Evolutionary conservation across 225 moss, liverwort and hornwort species (phyloP).

Genomic region (Pseudoscleropodium purum): DNA sequence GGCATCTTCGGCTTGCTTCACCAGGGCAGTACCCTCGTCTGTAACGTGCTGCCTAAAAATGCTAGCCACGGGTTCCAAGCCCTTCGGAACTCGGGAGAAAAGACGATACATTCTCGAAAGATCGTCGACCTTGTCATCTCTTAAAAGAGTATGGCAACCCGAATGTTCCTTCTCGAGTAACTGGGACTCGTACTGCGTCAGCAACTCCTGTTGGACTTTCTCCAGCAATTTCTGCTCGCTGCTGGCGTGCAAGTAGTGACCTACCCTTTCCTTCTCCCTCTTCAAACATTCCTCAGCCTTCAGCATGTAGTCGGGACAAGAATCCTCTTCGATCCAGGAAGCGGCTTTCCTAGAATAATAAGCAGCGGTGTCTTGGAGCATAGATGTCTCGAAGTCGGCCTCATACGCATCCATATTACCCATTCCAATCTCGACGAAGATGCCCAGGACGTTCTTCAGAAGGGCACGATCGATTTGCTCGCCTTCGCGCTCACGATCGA

Average conservation of each 20-base stretch:
- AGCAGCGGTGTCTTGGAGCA: slow-evolving; percentile 87
- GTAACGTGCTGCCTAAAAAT: slow-evolving; percentile 97
- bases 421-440: slow-evolving; percentile 99
- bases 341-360: slow-evolving; percentile 94
- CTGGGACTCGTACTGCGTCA: slow-evolving; percentile 84
- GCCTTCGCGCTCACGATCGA: slow-evolving; percentile 92
- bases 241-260: slow-evolving; percentile 90
- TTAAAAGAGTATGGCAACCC: slow-evolving; percentile 75
- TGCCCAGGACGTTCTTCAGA: slow-evolving; percentile 90
- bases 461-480: slow-evolving; percentile 99
- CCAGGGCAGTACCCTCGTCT: slow-evolving; percentile 88
- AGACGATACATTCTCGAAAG: slow-evolving; percentile 96
- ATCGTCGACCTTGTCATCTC: slow-evolving; percentile 98
- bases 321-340: slow-evolving; percentile 98
- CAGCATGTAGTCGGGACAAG: slow-evolving; percentile 98
- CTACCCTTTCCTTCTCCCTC: slow-evolving; percentile 97
- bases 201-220: slow-evolving; percentile 93
- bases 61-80: slow-evolving; percentile 87
- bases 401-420: slow-evolving; percentile 95
- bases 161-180: slow-evolving; percentile 95
- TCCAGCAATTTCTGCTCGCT: slow-evolving; percentile 69
- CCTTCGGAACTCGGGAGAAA: slow-evolving; percentile 76
- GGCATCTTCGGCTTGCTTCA: slow-evolving; percentile 99
- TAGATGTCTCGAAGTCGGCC: slow-evolving; percentile 78
- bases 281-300: slow-evolving; percentile 96